These are phyloP conservation scores for Ustulina deusta DNA, from an alignment of 2,329 filamentous ascomycete genomes.

Conservation along the genomic window DNA sequence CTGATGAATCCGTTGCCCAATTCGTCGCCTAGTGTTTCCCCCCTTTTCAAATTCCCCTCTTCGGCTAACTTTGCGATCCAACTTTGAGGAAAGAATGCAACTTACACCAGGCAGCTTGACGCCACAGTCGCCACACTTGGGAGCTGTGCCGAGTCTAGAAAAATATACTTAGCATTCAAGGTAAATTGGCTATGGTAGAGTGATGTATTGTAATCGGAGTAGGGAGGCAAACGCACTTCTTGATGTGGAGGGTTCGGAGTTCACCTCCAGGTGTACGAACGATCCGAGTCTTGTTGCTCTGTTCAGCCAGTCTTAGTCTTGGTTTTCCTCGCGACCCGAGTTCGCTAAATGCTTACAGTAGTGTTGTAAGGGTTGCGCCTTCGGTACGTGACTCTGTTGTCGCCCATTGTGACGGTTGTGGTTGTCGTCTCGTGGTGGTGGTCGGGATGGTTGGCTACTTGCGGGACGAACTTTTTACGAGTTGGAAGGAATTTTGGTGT, in stretches of 20 bases:
- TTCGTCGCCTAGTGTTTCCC: neutral
- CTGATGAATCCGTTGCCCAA: neutral
- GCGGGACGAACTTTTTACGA: conserved; percentile 47
- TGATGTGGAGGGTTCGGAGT: conserved; percentile 97
- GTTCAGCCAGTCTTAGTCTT: conserved; percentile 64
- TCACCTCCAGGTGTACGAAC: conserved; percentile 97
- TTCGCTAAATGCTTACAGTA: conserved; percentile 23
- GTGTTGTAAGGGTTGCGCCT: conserved; percentile 42
- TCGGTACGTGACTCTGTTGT: conserved; percentile 71
- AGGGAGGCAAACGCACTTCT: conserved; percentile 71
- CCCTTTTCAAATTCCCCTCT: neutral
- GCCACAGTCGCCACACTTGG: conserved; percentile 99
- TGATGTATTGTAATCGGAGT: neutral
- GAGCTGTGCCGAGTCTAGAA: conserved; percentile 80
- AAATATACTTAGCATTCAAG: conserved; percentile 22
- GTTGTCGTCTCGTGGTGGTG: conserved; percentile 30
- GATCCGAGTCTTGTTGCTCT: conserved; percentile 94
- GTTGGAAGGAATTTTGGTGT: conserved; percentile 49
- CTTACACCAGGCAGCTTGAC: conserved; percentile 97
- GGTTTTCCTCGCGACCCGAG: neutral
- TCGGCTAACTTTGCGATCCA: neutral
- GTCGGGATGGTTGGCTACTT: conserved; percentile 46
- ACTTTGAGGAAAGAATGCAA: conserved; percentile 53
- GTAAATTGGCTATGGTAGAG: neutral
- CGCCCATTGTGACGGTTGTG: conserved; percentile 65